Evolutionary conservation across 768 basidiomycete genomes (phyloP).

Genomic region (Rhodotorula taiwanensis): DNA sequence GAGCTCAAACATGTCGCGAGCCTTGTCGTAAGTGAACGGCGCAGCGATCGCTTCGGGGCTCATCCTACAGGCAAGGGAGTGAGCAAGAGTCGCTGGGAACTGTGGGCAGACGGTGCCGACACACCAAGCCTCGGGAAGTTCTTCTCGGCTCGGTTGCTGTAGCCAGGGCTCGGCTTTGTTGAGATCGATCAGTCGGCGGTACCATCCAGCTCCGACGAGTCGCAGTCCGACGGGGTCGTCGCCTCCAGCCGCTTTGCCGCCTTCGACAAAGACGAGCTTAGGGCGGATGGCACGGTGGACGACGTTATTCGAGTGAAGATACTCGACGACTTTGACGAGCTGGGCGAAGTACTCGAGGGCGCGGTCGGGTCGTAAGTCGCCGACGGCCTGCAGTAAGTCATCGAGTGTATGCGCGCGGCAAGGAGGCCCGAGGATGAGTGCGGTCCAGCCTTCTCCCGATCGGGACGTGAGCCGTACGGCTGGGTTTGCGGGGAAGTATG

Average conservation of each 20-base stretch:
- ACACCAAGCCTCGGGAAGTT: slow-evolving; percentile 30
- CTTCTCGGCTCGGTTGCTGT: slow-evolving; percentile 9
- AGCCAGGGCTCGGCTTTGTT: slow-evolving; percentile 36
- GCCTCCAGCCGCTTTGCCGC: neutral
- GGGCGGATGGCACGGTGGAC: slow-evolving; percentile 27
- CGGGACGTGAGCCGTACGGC: slow-evolving; percentile 3
- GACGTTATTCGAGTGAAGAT: slow-evolving; percentile 18
- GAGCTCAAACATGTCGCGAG: slow-evolving; percentile 39
- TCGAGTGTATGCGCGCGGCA: slow-evolving; percentile 17
- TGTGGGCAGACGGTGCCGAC: neutral
- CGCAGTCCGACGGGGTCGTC: slow-evolving; percentile 9
- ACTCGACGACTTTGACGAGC: slow-evolving; percentile 28
- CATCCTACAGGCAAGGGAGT: slow-evolving; percentile 1
- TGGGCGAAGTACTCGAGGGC: slow-evolving; percentile 24
- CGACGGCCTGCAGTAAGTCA: slow-evolving; percentile 21
- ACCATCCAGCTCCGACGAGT: slow-evolving; percentile 28
- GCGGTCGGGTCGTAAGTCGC: slow-evolving; percentile 34
- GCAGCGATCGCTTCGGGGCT: slow-evolving; percentile 34
- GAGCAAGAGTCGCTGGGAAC: accelerated
- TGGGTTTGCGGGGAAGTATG: slow-evolving; percentile 22
- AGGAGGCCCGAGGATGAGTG: slow-evolving; percentile 19
- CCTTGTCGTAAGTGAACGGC: slow-evolving; percentile 35
- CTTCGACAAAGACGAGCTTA: slow-evolving; percentile 14
- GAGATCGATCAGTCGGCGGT: slow-evolving; percentile 28
- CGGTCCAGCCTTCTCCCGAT: slow-evolving; percentile 22